phyloP scores from a whole-genome alignment of 164 flowering plant species.

The Annona squamosa region DNA sequence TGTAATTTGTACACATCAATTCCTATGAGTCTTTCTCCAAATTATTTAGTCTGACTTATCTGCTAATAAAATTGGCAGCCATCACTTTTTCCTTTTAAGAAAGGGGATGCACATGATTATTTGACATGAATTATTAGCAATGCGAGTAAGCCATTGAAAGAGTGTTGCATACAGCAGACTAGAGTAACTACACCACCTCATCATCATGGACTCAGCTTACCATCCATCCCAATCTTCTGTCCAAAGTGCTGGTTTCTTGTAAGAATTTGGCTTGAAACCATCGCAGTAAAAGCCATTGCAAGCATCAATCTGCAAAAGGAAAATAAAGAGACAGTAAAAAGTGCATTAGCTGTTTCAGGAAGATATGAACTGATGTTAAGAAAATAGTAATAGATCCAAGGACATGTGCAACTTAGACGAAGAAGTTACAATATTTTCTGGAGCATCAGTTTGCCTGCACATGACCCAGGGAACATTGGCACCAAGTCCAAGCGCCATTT shows the following conservation, averaged over 20 bases:
- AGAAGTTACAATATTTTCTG: slow-evolving; percentile 39
- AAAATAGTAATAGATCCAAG: not conserved
- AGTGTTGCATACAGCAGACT: not conserved
- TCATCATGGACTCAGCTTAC: slow-evolving; percentile 32
- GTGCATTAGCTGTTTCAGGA: not conserved
- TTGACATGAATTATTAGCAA: no score
- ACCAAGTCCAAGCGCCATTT: slow-evolving; percentile 76
- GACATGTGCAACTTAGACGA: not conserved
- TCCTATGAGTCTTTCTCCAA: no score
- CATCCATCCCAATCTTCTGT: slow-evolving; percentile 98
- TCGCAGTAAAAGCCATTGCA: slow-evolving; percentile 95
- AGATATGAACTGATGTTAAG: not conserved
- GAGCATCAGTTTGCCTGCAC: slow-evolving; percentile 94
- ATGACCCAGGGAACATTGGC: slow-evolving; percentile 99
- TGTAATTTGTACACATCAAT: no score
- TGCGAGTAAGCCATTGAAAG: not conserved
- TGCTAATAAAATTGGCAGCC: no score
- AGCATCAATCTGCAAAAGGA: slow-evolving; percentile 59
- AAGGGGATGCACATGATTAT: no score
- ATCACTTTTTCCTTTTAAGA: no score
- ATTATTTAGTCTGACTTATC: no score
- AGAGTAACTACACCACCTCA: not conserved
- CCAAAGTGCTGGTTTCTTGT: slow-evolving; percentile 73
- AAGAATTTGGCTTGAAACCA: slow-evolving; percentile 74
- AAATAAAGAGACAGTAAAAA: not conserved